A percentile compares a stretch with the other conserved stretches of the same genome.
These are phyloP conservation scores for Albugo candida DNA, from an alignment of 352 stramenopile genomes.

Conservation along the genomic window DNA sequence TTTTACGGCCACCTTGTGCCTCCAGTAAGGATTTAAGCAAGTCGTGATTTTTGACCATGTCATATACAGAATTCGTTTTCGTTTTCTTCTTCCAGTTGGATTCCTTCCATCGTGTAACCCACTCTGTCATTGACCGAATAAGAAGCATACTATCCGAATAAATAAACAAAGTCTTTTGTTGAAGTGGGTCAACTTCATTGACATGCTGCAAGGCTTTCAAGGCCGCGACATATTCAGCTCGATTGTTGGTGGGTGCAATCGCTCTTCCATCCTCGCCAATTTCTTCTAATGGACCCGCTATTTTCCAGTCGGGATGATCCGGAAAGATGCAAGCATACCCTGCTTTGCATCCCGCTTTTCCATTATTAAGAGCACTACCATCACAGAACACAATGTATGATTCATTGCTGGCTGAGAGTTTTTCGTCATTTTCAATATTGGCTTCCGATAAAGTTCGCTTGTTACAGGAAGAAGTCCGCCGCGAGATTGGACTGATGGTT, in stretches of 20 bases:
- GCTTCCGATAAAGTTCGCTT: no score
- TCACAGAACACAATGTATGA: conserved; percentile 65
- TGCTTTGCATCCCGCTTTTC: conserved; percentile 11
- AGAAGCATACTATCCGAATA: conserved; percentile 63
- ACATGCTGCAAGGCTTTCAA: conserved; percentile 42
- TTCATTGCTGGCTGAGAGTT: neutral
- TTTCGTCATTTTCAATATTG: neutral
- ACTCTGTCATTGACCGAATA: conserved; percentile 67
- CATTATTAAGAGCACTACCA: conserved; percentile 46
- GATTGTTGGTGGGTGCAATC: conserved; percentile 24
- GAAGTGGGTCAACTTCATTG: conserved; percentile 25
- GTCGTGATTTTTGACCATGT: conserved; percentile 36
- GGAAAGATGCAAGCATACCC: conserved; percentile 65
- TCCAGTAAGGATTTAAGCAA: conserved; percentile 32
- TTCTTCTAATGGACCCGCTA: conserved; percentile 27
- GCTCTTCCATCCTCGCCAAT: neutral
- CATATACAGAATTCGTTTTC: conserved; percentile 37
- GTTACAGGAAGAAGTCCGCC: no score
- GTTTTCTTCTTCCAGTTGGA: conserved; percentile 32
- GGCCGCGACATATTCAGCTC: conserved; percentile 31
- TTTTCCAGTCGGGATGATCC: conserved; percentile 35
- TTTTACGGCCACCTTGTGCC: conserved; percentile 18
- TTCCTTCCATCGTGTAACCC: conserved; percentile 14
- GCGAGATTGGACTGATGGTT: no score
- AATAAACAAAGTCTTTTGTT: conserved; percentile 26